Conservation (phyloP, 169 alveolate species). For the Plasmodium relictum region DNA sequence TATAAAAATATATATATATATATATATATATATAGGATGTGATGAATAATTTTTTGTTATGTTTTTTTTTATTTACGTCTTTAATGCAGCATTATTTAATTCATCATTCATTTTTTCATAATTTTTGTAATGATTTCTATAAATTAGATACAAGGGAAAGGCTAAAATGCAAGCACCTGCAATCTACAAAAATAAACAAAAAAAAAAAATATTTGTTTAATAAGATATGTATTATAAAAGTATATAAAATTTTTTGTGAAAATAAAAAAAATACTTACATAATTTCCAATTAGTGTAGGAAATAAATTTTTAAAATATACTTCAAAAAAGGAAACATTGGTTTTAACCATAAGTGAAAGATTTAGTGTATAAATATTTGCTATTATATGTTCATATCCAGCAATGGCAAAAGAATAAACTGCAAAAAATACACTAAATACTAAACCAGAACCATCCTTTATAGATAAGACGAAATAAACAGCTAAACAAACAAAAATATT, state of each 20-base stretch:
- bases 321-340: constrained; percentile 48
- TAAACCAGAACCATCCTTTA: constrained; percentile 75
- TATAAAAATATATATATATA: constrained; percentile 1
- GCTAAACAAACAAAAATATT: constrained; percentile 85
- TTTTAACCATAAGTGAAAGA: constrained; percentile 76
- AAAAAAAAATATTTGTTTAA: not conserved
- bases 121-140: constrained; percentile 13
- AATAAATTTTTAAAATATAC: constrained; percentile 79
- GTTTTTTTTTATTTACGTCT: constrained; percentile 4
- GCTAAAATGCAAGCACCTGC: constrained; percentile 56
- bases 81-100: not conserved
- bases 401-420: constrained; percentile 86
- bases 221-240: not conserved
- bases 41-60: not conserved
- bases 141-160: constrained; percentile 27
- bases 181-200: constrained; percentile 18
- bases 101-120: constrained; percentile 11
- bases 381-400: constrained; percentile 86
- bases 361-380: constrained; percentile 86
- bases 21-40: not conserved
- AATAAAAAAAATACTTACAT: constrained; percentile 15
- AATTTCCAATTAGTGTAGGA: constrained; percentile 84
- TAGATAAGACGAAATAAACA: constrained; percentile 77
- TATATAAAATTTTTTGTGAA: not conserved
- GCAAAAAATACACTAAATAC: constrained; percentile 79